Percentiles rank a stretch among this genome's conserved stretches.
phyloP scores from a whole-genome alignment of 371 early-diverging fungal genomes.

The Coemansia linderi region DNA sequence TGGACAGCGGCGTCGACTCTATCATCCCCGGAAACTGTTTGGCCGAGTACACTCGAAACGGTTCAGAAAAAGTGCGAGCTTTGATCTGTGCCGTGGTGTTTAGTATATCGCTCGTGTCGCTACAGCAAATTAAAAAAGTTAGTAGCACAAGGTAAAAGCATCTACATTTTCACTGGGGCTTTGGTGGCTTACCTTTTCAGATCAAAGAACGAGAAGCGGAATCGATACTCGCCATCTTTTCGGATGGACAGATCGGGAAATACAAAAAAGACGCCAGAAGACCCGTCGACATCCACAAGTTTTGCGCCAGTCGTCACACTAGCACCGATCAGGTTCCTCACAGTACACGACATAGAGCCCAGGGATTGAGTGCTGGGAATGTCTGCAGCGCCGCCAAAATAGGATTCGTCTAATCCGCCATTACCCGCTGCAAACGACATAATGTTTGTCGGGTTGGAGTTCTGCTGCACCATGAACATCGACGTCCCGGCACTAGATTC shows the following conservation, averaged over 20 bases:
- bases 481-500: not conserved
- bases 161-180: not conserved
- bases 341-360: constrained; percentile 12
- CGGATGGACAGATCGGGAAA: constrained; percentile 59
- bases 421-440: constrained; percentile 41
- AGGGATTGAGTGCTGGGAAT: not conserved
- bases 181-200: constrained; percentile 25
- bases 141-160: not conserved
- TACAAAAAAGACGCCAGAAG: constrained; percentile 67
- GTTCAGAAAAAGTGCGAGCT: constrained; percentile 54
- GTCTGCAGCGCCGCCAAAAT: not conserved
- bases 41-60: constrained; percentile 61
- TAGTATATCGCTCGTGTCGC: constrained; percentile 51
- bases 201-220: constrained; percentile 57
- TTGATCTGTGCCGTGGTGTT: constrained; percentile 45
- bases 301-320: constrained; percentile 69
- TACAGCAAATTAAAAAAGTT: constrained; percentile 5
- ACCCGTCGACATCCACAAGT: constrained; percentile 61
- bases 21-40: constrained; percentile 70
- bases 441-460: constrained; percentile 36
- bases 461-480: constrained; percentile 23
- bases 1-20: constrained; percentile 62
- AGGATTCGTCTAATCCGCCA: not conserved
- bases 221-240: constrained; percentile 56
- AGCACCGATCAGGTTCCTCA: constrained; percentile 71